Conservation (phyloP, 441 rosid genomes). For the Brassica hybrid region DNA sequence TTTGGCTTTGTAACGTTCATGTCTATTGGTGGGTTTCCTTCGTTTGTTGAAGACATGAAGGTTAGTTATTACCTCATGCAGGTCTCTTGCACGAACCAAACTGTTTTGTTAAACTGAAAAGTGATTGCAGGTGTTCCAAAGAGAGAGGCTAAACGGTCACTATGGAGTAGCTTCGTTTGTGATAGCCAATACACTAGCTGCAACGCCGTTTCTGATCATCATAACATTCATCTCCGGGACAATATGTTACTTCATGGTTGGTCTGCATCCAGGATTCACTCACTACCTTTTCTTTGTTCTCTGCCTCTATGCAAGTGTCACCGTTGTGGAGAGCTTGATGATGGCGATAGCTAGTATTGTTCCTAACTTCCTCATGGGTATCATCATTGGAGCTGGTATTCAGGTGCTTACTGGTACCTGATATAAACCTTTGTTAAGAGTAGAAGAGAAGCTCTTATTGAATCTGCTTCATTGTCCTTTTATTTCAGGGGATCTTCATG, state of each 20-base stretch:
- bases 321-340: slow-evolving; percentile 98
- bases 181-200: slow-evolving; percentile 87
- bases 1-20: slow-evolving; percentile 97
- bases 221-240: slow-evolving; percentile 93
- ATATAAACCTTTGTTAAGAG: neutral
- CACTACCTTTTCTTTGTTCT: slow-evolving; percentile 90
- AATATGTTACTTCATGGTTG: slow-evolving; percentile 95
- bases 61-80: slow-evolving; percentile 41
- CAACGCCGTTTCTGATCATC: slow-evolving; percentile 81
- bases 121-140: slow-evolving; percentile 76
- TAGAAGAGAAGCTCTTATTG: slow-evolving; percentile 9
- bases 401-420: slow-evolving; percentile 53
- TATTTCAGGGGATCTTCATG: slow-evolving; percentile 93
- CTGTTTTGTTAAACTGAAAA: slow-evolving; percentile 14
- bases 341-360: slow-evolving; percentile 94
- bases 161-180: slow-evolving; percentile 90
- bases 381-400: slow-evolving; percentile 95
- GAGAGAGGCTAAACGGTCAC: slow-evolving; percentile 94
- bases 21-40: slow-evolving; percentile 99
- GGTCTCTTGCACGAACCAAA: slow-evolving; percentile 16
- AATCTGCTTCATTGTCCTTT: slow-evolving; percentile 15
- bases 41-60: slow-evolving; percentile 98
- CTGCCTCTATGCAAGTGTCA: slow-evolving; percentile 92
- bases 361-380: slow-evolving; percentile 99
- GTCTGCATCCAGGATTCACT: slow-evolving; percentile 86